Evolutionary conservation across 192 early-diverging fungal species (phyloP).

Genomic region (Rhizophlyctis rosea): DNA sequence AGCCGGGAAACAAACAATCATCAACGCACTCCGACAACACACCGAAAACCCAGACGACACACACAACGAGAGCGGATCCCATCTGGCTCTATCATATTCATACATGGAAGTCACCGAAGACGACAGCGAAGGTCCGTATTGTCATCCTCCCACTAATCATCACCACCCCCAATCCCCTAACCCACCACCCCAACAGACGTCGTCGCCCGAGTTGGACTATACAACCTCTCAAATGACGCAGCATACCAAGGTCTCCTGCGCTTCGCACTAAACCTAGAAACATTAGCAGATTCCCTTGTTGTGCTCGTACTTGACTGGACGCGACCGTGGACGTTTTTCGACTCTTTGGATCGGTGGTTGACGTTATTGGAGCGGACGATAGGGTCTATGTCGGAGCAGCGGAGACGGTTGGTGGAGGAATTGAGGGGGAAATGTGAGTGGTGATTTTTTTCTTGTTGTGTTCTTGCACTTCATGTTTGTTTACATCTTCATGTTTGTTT

Average conservation of each 20-base stretch:
- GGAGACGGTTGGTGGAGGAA: background rate
- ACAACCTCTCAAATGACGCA: conserved; percentile 70
- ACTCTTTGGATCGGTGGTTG: conserved; percentile 75
- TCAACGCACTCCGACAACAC: conserved; percentile 52
- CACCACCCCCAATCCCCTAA: background rate
- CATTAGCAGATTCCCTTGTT: conserved; percentile 61
- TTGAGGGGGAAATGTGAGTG: background rate
- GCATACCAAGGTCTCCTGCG: conserved; percentile 67
- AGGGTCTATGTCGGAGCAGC: conserved; percentile 11
- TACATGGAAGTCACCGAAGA: conserved; percentile 86
- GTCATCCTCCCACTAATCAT: background rate
- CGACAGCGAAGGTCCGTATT: conserved; percentile 67
- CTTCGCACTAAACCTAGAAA: conserved; percentile 66
- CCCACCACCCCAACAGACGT: conserved; percentile 35
- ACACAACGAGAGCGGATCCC: conserved; percentile 48
- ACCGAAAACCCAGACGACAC: conserved; percentile 48
- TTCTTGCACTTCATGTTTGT: too few species aligned
- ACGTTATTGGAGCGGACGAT: conserved; percentile 61
- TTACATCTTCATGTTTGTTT: too few species aligned
- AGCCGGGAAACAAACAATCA: conserved; percentile 80
- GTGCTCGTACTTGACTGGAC: conserved; percentile 89
- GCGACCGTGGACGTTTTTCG: conserved; percentile 82
- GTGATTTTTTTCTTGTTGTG: too few species aligned
- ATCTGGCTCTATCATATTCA: conserved; percentile 79
- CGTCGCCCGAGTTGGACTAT: conserved; percentile 73